Evolutionary conservation across 257 asterid genomes (phyloP), one percentile per base, ranked within the genome.

Genomic region (Solanum stenotomum): DNA sequence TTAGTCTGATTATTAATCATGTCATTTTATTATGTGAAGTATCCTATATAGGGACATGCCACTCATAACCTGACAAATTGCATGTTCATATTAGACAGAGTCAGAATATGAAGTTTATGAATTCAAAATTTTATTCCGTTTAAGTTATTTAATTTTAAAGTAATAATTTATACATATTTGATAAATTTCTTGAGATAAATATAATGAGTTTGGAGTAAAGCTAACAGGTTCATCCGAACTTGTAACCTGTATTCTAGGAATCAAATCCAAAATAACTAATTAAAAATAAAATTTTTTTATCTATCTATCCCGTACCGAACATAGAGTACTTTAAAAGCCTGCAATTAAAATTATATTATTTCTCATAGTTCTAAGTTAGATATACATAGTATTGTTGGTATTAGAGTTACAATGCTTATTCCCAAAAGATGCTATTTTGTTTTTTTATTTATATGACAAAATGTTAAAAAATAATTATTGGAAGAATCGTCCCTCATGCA

Each of bases 341-440:
- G 67, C 67, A 59, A 1, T 59, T 59, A 59, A 59, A 59, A 59
- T 59, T 59, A 59, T 59, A 59, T 59, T 22, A 59, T 59, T 59
- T 59, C 12, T 59, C 67, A 71, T 71, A 71, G 84, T 78, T 42
- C 85, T 42, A 42, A 78, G 85, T 42, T 78, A 78, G 65, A 78
- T 14, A 61, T n/a, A 52, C 33, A 8, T 40, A 44, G 37, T 4
- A 52, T 46, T 90, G 88, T 89, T 90, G 78, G 92, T 83, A 71
- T 84, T 67, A 63, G 65, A 65, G 20, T 49, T n/a, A 16, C 20
- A 31, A 31, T 35, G 84, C 75, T 63, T 85, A 20, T 68, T 59
- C 22, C 72, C 15, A 31, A 89, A 91, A 91, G 91, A 92, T 92
- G 90, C 94, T 88, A 68, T 29, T 92, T 92, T 93, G 94, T 91